These are phyloP conservation scores for Trypanosoma melophagium DNA, from an alignment of 208 protist genomes.

Conservation along the genomic window DNA sequence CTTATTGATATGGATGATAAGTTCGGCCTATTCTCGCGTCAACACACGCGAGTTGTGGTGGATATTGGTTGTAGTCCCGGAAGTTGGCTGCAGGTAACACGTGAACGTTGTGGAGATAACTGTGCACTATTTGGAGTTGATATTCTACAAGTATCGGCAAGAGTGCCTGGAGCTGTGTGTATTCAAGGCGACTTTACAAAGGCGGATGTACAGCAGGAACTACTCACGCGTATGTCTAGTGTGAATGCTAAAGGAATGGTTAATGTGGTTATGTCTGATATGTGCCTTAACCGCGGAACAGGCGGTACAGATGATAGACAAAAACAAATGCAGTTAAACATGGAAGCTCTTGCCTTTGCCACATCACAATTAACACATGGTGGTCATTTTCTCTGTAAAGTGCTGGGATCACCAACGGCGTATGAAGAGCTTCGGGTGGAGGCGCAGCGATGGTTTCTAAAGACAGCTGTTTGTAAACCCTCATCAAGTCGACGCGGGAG, in stretches of 20 bases:
- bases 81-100: constrained; percentile 82
- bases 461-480: constrained; percentile 58
- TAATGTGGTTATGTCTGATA: constrained; percentile 80
- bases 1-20: constrained; percentile 69
- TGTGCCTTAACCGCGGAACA: constrained; percentile 76
- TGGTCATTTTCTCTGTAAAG: constrained; percentile 84
- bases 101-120: constrained; percentile 53
- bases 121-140: constrained; percentile 79
- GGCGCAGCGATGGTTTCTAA: constrained; percentile 43
- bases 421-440: constrained; percentile 48
- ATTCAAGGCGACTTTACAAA: constrained; percentile 78
- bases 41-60: constrained; percentile 52
- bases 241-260: constrained; percentile 29
- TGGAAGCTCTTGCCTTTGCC: constrained; percentile 47
- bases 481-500: constrained; percentile 61
- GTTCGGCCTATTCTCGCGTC: constrained; percentile 51
- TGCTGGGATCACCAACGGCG: constrained; percentile 51
- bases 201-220: constrained; percentile 34
- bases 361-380: constrained; percentile 46
- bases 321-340: constrained; percentile 55
- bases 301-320: constrained; percentile 68
- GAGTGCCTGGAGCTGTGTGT: constrained; percentile 57
- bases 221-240: constrained; percentile 25
- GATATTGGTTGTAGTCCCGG: constrained; percentile 87
- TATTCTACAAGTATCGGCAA: constrained; percentile 49